Base-by-base conservation (phyloP, 2,329 filamentous ascomycete species). In the Sclerotinia subarctica region DNA sequence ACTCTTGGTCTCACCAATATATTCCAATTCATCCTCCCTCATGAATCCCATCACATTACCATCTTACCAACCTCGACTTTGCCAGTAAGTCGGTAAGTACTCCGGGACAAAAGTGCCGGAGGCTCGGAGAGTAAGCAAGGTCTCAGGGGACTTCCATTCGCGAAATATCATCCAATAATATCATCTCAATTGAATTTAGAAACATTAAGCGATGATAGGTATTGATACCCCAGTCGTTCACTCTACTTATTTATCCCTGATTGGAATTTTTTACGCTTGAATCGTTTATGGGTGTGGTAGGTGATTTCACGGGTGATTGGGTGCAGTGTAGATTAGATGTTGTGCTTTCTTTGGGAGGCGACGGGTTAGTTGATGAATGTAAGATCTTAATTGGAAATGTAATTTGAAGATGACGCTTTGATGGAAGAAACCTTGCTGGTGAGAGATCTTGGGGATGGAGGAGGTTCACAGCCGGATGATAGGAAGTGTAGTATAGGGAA, bases 171-270 rank as follows among this genome's bases (percentile, higher is more conserved):
- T 46, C 11, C 42, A 15, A 32, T 38, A 21, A 57, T n/a, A 24
- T 57, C 13, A 24, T n/a, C 21, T 24, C 54, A 17, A 57, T 42
- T 17, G 6, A 38, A 57, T 24, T n/a, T 13, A n/a, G 54, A 57
- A 42, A 57, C 15, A 17, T 47, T n/a, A 32, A 29, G 57, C 42
- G 26, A 32, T n/a, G 17, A 29, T 7, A 35, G 17, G 21, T 7
- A 35, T 8, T 59, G 57, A 47, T 47, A 59, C 26, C 24, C 42
- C 24, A 59, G 57, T 47, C 42, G 57, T 59, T 59, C 57, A 46
- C 26, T 47, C 46, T 29, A 44, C 24, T 11, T 42, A 29, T 32
- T 42, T 24, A 57, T 42, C 32, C 54, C 35, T n/a, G 54, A 57
- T 26, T 10, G 57, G 24, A 19, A 26, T 15, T 19, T 17, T 17